Base-by-base conservation (phyloP, 306 rosid species). In the Cicer pinnatifidum region DNA sequence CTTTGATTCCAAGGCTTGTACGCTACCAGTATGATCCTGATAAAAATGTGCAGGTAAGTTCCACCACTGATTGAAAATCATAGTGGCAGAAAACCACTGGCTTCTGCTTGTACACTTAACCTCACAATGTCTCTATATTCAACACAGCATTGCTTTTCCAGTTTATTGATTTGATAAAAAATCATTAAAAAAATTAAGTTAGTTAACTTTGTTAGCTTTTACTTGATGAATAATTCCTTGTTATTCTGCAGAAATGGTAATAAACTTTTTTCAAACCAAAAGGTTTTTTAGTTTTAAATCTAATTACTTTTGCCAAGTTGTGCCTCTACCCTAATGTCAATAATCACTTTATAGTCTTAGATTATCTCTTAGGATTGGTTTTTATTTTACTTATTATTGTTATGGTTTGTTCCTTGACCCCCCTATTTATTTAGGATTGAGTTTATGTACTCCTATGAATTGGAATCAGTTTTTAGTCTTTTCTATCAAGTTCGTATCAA, bases 11-110 rank as follows among this genome's bases (percentile, higher is more conserved):
- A 38, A 87, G 98, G 82, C 98, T 94, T 75, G 87, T 94, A 71
- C 97, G 98, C 48, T 94, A 94, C 88, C 98, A 94, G 76, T 94
- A 89, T 63, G 98, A 94, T 81, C 98, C 98, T 77, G 98, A 94
- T 66, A 94, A 94, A 87, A 91, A 94, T 83, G 98, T 91, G 84
- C 98, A 91, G 97, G 98, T 91, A 80, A 15, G 66, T 40, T 65
- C 80, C 50, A 53, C 80, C 50, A 37, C 50, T 43, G 78, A n/a
- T 9, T 15, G 52, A 58, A 77, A 56, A 56, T 76, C 68, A 43
- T 44, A 44, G 23, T 60, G 40, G 7, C n/a, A 2, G 56, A 23
- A 45, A 19, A 45, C 11, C 20, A n/a, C n/a, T 35, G 46, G 59
- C 60, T 45, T 68, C 46, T 35, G 45, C 60, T 47, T 68, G 45